Base-by-base conservation (phyloP, 148 eudicot species). In the Fagopyrum tataricum region DNA sequence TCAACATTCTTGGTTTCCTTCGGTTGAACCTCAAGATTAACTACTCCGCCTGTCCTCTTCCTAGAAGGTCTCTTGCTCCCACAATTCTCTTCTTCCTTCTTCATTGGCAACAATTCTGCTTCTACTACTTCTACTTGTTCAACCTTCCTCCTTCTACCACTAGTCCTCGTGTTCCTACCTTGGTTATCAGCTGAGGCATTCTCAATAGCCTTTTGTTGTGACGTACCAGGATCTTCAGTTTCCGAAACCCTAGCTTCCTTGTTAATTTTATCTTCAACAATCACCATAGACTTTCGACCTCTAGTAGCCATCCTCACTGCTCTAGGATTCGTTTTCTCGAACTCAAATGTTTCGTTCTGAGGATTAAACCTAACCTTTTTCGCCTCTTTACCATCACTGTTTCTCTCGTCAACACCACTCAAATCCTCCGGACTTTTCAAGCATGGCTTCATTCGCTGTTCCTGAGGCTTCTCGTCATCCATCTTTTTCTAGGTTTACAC, bases 331-430 rank as follows among this genome's bases (percentile, higher is more conserved):
- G 79, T 68, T 42, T 67, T 79, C 67, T 74, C 83, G 70, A 83
- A 89, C 78, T 77, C 84, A 76, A 92, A 74, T 15, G 80, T 75
- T 49, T 89, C 89, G 80, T 88, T 83, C 43, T 82, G 79, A 0
- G 91, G 90, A 76, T 88, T 85, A 79, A 92, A 88, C 75, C 78
- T 86, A 51, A 92, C 97, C 78, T 92, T 92, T 77, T 87, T 87
- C 13, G 52, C 67, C 73, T 79, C 76, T 77, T 76, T 89, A 76
- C 46, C 70, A 23, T 53, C 72, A 44, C 55, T 77, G 14, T 51
- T 77, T 10, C 78, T 66, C 26, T 75, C 81, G 70, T 64, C 82
- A 52, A 73, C 79, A 47, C 47, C 74, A 9, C 7, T 72, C 44
- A 40, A 61, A 62, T 71, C 86, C 37, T 67, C 81, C 69, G 52